Evolutionary conservation across 2,329 filamentous ascomycete species (phyloP), one percentile per base, ranked within the genome.

Genomic region (Fusarium nanum): DNA sequence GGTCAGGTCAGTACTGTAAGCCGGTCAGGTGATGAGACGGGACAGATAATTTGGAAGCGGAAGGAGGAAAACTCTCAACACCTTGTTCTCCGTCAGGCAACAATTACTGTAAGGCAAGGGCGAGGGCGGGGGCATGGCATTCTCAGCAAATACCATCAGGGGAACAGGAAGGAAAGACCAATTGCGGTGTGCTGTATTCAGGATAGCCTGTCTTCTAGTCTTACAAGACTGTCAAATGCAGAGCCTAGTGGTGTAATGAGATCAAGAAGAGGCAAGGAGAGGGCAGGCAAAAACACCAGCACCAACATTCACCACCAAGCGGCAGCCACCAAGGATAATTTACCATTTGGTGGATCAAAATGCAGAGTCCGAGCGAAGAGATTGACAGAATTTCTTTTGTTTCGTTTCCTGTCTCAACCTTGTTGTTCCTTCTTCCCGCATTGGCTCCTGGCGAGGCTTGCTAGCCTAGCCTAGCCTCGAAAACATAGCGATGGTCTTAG

Each of bases 341-440:
- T 37, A 25, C 34, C 34, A n/a, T 34, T 37, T 40, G 32, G 13
- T 16, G 27, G 47, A 25, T 30, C 22, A 50, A 37, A 52, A 41
- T 20, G 12, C 48, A 25, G 32, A 8, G 22, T 27, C 30, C 32
- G 23, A 52, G 23, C 32, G 37, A 50, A n/a, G 16, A 60, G 27
- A 42, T 30, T 44, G 44, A 42, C 47, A 45, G 48, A 45, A 30
- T 57, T 58, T 67, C 30, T 59, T 56, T 52, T 60, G 53, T 68
- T 68, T 68, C 54, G 64, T 64, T 68, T 64, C 50, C 28, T 64
- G 53, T 66, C 61, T 65, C 22, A 66, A 66, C 63, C 61, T 66
- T 66, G 60, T 62, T 63, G 45, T 20, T 53, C 49, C 64, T 58
- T 48, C 37, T 64, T 20, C 55, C 42, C 12, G n/a, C 47, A 52